Evolutionary conservation across 116 monocot species (phyloP).

Genomic region (Papilionanthe hybrid): DNA sequence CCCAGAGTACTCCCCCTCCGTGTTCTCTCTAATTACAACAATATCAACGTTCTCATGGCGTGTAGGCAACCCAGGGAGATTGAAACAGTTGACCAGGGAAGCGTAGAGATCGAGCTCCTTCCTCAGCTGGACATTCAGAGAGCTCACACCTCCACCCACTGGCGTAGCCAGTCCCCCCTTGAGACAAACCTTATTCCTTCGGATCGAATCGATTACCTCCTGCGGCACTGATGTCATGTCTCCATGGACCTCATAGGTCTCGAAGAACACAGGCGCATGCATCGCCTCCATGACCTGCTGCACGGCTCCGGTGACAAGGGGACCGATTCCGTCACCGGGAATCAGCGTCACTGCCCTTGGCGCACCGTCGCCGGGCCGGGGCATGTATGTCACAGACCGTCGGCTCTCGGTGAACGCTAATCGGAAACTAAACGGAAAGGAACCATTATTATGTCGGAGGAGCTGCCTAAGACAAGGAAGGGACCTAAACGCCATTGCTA

Average conservation of each 20-base stretch:
- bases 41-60: slow-evolving; percentile 46
- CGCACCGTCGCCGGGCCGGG: slow-evolving; percentile 50
- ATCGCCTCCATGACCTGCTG: slow-evolving; percentile 59
- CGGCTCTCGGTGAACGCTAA: neutral
- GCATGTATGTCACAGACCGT: slow-evolving; percentile 47
- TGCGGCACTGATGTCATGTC: slow-evolving; percentile 41
- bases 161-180: slow-evolving; percentile 60
- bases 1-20: slow-evolving; percentile 46
- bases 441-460: neutral
- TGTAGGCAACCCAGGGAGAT: slow-evolving; percentile 40
- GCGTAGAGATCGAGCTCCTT: slow-evolving; percentile 59
- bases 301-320: slow-evolving; percentile 49
- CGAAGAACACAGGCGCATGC: slow-evolving; percentile 55
- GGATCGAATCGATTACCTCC: slow-evolving; percentile 47
- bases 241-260: slow-evolving; percentile 45
- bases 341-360: slow-evolving; percentile 42
- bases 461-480: neutral
- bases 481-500: slow-evolving; percentile 3
- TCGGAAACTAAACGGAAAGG: neutral
- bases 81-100: slow-evolving; percentile 56
- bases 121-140: slow-evolving; percentile 45
- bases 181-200: slow-evolving; percentile 54
- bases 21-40: slow-evolving; percentile 51
- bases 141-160: slow-evolving; percentile 56
- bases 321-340: slow-evolving; percentile 58